Evolutionary conservation across 352 stramenopile species (phyloP), one percentile per base, ranked within the genome.

Genomic region (Halophytophthora batemanensis): DNA sequence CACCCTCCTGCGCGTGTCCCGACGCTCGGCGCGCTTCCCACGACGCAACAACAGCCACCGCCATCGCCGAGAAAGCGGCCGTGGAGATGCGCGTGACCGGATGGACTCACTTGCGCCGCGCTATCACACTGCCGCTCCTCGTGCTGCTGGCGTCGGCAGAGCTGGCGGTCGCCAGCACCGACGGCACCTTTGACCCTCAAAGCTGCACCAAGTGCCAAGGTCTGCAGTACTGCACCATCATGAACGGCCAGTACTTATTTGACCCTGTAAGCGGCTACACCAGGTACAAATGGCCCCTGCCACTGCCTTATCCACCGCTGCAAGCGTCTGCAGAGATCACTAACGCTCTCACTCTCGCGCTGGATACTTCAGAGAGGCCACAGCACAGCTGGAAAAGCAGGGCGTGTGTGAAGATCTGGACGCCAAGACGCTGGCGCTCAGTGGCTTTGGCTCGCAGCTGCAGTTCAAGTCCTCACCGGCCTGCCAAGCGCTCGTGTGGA

Each of bases 401-500:
- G 80, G 80, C 6, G 80, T 80, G 44, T 90, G 80, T 19, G 77
- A 88, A 53, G 80, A 90, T 23, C 39, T 90, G 21, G 80, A 88
- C 51, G 64, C 69, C 21, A 84, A 84, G 60, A 85, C 77, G 2
- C 34, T 83, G 19, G 53, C 51, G 31, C 63, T 88, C 14, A 84
- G 58, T 31, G 45, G 56, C 10, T 90, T 90, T 53, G 80, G 80
- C 4, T 48, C 66, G 14, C 44, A 77, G 40, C 61, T 75, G 37
- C 80, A 90, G 60, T 90, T 86, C 61, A 87, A 88, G 55, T 65
- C 87, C 72, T 84, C 80, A 8, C 6, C 57, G 0, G 53, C 54
- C 2, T 90, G 80, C 45, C 77, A 59, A 8, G 45, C 56, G n/a
- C 66, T 88, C 23, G 80, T 90, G 44, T 86, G 79, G 71, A 88